phyloP scores from a whole-genome alignment of 768 basidiomycete species.

The Termitomyces sp. region DNA sequence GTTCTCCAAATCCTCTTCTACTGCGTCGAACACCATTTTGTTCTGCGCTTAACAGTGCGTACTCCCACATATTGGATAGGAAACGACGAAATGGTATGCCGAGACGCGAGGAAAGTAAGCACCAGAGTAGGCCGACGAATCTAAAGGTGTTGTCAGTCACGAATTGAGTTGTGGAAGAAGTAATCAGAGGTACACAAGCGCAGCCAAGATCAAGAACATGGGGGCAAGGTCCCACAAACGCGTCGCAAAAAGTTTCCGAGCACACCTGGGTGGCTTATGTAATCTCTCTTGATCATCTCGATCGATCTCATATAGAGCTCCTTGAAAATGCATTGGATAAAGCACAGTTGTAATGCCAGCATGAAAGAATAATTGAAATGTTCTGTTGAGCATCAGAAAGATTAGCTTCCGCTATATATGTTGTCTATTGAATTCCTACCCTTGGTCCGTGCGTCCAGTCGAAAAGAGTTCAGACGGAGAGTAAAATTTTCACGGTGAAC shows the following conservation, averaged over 20 bases:
- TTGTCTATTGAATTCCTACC: not conserved
- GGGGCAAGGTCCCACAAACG: slow-evolving; percentile 32
- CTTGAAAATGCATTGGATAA: no score
- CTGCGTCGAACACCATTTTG: slow-evolving; percentile 20
- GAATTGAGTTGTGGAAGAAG: slow-evolving; percentile 3
- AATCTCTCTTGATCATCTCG: no score
- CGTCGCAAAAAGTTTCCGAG: no score
- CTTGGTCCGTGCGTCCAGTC: slow-evolving; percentile 16
- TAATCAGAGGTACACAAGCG: slow-evolving; percentile 35
- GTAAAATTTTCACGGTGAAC: slow-evolving; percentile 16
- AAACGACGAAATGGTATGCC: slow-evolving; percentile 45
- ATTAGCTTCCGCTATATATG: no score
- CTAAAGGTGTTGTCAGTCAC: slow-evolving; percentile 23
- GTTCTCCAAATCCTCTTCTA: slow-evolving; percentile 39
- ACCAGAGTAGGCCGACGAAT: slow-evolving; percentile 55
- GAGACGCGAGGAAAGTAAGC: slow-evolving; percentile 65
- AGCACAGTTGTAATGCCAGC: no score
- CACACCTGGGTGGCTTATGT: no score
- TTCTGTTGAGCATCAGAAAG: no score
- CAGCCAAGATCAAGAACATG: slow-evolving; percentile 41
- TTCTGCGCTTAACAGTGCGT: slow-evolving; percentile 37
- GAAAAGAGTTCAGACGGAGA: slow-evolving; percentile 21
- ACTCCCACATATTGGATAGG: slow-evolving; percentile 48
- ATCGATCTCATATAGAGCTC: no score
- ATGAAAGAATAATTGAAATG: no score